Evolutionary conservation across 768 basidiomycete species (phyloP).

Genomic region (Candolleomyces eurysporus): DNA sequence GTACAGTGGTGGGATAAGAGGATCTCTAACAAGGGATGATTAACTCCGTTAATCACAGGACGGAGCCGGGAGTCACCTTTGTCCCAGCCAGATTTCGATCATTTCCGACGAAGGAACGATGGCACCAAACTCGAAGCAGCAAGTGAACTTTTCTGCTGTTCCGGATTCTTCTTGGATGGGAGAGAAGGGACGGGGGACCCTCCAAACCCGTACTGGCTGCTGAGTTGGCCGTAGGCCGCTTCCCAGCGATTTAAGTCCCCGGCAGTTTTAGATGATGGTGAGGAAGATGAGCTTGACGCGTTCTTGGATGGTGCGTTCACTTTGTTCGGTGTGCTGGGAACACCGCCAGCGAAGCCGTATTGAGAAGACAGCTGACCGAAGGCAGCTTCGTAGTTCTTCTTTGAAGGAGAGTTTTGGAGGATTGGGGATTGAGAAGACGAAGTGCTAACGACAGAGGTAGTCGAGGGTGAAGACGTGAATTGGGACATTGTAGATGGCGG

Average conservation of each 20-base stretch:
- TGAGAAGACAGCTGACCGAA: background rate
- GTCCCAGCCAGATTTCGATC: background rate
- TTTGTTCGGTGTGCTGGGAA: background rate
- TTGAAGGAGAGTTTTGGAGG: background rate
- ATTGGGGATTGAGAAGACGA: background rate
- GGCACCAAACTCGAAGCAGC: background rate
- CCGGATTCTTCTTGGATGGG: background rate
- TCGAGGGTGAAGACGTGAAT: background rate
- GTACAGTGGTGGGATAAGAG: too few relatives aligned
- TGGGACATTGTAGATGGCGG: background rate
- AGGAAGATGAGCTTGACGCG: background rate
- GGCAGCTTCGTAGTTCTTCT: background rate
- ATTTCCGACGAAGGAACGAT: background rate
- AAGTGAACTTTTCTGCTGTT: background rate
- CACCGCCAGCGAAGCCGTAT: slow-evolving; percentile 1
- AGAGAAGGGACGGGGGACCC: background rate
- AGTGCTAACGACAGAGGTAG: background rate
- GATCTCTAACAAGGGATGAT: background rate
- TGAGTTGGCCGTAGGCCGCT: background rate
- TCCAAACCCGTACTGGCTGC: background rate
- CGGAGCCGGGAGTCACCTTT: background rate
- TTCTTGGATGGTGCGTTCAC: background rate
- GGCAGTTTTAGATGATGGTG: background rate
- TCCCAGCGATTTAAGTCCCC: background rate
- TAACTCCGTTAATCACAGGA: background rate